phyloP scores from a whole-genome alignment of 805 yeast genomes.

The Cyberlindnera saturnus region DNA sequence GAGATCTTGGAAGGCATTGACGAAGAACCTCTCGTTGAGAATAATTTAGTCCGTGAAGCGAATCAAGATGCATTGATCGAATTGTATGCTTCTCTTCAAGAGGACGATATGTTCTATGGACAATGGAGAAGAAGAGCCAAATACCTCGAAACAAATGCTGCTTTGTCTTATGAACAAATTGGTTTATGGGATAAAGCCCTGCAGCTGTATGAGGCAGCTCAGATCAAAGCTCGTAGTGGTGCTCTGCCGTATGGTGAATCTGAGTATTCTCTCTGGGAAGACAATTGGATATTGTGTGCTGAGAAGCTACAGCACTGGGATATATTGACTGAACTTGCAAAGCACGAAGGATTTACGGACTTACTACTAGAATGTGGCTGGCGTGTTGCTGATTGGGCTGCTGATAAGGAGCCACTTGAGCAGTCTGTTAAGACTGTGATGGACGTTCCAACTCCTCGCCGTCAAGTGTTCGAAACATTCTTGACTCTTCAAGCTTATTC shows the following conservation, averaged over 20 bases:
- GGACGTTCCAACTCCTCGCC: conserved; percentile 98
- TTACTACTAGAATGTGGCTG: conserved; percentile 96
- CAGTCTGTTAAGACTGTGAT: conserved; percentile 92
- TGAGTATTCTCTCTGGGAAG: conserved; percentile 96
- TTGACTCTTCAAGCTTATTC: conserved; percentile 89
- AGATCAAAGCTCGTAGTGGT: conserved; percentile 92
- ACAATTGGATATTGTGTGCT: conserved; percentile 96
- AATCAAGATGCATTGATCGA: conserved; percentile 89
- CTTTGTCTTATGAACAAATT: conserved; percentile 88
- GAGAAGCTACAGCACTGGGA: conserved; percentile 99
- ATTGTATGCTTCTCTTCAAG: conserved; percentile 80
- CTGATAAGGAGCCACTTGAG: conserved; percentile 90
- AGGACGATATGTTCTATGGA: conserved; percentile 96
- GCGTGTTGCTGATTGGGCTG: conserved; percentile 98
- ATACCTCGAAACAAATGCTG: conserved; percentile 87
- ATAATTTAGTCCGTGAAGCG: conserved; percentile 71
- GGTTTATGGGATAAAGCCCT: conserved; percentile 94
- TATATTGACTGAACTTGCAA: conserved; percentile 88
- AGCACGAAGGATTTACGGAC: conserved; percentile 97
- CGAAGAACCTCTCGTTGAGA: conserved; percentile 54
- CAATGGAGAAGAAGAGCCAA: conserved; percentile 96
- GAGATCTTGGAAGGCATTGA: conserved; percentile 73
- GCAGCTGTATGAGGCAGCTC: conserved; percentile 92
- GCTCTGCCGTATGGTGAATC: conserved; percentile 92
- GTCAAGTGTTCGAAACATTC: conserved; percentile 94